Evolutionary conservation across 345 rosid species (phyloP).

Genomic region (Nasturtium officinale): DNA sequence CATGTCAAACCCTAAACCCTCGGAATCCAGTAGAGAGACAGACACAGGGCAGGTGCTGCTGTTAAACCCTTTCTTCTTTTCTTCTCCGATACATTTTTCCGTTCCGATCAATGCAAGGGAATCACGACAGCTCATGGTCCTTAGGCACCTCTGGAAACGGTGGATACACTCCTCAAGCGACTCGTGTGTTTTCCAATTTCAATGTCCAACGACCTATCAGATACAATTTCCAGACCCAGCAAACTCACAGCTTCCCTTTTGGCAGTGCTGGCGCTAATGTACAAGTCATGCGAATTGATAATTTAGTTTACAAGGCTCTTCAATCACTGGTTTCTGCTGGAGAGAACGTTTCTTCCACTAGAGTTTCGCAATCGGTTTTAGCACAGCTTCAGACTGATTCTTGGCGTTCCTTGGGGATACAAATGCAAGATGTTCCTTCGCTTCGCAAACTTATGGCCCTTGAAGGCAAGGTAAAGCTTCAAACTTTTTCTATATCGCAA

Average conservation of each 20-base stretch:
- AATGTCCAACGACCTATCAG: slow-evolving; percentile 28
- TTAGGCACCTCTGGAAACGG: slow-evolving; percentile 8
- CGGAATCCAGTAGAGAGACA: not conserved
- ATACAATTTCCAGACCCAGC: slow-evolving; percentile 37
- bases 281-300: slow-evolving; percentile 42
- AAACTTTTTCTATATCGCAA: not conserved
- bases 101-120: slow-evolving; percentile 30
- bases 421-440: slow-evolving; percentile 68
- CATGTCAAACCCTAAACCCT: slow-evolving; percentile 3
- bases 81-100: too few species aligned
- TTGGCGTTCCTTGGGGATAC: slow-evolving; percentile 68
- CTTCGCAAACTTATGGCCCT: slow-evolving; percentile 56
- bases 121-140: slow-evolving; percentile 34
- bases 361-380: slow-evolving; percentile 55
- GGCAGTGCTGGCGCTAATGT: slow-evolving; percentile 22
- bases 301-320: slow-evolving; percentile 51
- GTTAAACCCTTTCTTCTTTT: too few species aligned
- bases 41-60: too few species aligned
- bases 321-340: slow-evolving; percentile 47
- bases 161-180: slow-evolving; percentile 23
- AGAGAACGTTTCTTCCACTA: slow-evolving; percentile 58
- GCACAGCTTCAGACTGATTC: slow-evolving; percentile 52
- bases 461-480: slow-evolving; percentile 66
- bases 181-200: slow-evolving; percentile 35
- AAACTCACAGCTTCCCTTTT: slow-evolving; percentile 37